Conservation (phyloP, 305 asterid species). For the Coffea humblotiana region DNA sequence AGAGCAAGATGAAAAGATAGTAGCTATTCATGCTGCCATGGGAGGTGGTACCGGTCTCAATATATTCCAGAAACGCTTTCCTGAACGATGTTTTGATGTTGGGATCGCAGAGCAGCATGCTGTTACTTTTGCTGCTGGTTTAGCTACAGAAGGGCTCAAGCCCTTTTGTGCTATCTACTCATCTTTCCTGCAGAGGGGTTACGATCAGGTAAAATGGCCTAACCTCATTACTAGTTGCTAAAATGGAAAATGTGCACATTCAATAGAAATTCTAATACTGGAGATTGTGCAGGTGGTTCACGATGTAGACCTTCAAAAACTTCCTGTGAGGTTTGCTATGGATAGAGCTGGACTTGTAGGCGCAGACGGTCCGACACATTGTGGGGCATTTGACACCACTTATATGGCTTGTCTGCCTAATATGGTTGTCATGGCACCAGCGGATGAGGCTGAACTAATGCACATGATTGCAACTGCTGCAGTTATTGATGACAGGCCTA, state of each 20-base stretch:
- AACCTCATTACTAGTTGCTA: not conserved
- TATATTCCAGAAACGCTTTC: conserved; percentile 56
- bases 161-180: conserved; percentile 72
- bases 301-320: conserved; percentile 71
- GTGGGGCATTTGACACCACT: conserved; percentile 67
- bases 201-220: conserved; percentile 47
- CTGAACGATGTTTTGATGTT: conserved; percentile 58
- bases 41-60: conserved; percentile 80
- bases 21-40: conserved; percentile 78
- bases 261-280: not conserved
- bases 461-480: conserved; percentile 78
- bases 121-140: conserved; percentile 71
- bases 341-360: conserved; percentile 77
- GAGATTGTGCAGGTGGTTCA: conserved; percentile 51
- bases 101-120: conserved; percentile 80
- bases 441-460: conserved; percentile 70
- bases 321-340: conserved; percentile 65
- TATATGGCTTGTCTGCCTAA: conserved; percentile 76
- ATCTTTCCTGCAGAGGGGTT: conserved; percentile 67
- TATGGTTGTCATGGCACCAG: conserved; percentile 80
- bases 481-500: conserved; percentile 54
- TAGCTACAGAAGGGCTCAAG: conserved; percentile 68
- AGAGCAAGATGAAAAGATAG: conserved; percentile 46
- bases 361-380: conserved; percentile 78
- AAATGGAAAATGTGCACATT: not conserved